Conservation (phyloP, 1,139 yeast species). For the Yamadazyma sp. region DNA sequence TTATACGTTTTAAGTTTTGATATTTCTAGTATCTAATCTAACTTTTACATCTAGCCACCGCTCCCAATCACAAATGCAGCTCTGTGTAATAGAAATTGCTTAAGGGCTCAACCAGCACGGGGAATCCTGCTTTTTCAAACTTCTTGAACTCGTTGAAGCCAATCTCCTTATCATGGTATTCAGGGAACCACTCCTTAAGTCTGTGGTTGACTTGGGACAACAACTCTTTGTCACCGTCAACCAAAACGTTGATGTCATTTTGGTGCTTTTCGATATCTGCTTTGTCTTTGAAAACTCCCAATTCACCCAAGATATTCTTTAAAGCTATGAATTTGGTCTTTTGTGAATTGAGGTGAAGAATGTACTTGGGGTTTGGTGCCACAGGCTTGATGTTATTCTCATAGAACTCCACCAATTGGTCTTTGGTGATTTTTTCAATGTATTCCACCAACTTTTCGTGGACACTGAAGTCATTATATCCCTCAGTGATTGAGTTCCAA, state of each 20-base stretch:
- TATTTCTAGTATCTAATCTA: too few species aligned
- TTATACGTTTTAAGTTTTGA: neutral
- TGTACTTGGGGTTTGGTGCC: constrained; percentile 46
- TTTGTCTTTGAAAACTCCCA: constrained; percentile 19
- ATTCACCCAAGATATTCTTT: constrained; percentile 26
- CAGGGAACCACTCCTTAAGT: constrained; percentile 25
- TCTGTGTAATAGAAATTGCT: constrained; percentile 32
- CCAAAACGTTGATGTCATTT: constrained; percentile 19
- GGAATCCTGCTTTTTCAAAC: constrained; percentile 28
- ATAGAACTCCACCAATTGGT: constrained; percentile 59
- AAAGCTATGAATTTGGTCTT: constrained; percentile 25
- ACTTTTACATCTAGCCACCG: too few species aligned
- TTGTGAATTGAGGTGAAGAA: constrained; percentile 71
- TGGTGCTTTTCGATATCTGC: constrained; percentile 18
- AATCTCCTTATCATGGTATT: constrained; percentile 21
- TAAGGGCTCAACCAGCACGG: constrained; percentile 34
- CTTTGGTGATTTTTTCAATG: constrained; percentile 52
- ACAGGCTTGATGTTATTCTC: constrained; percentile 34
- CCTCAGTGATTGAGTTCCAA: constrained; percentile 68
- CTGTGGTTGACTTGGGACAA: constrained; percentile 7
- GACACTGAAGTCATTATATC: constrained; percentile 72
- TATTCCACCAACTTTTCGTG: constrained; percentile 57
- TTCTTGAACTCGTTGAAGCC: constrained; percentile 26
- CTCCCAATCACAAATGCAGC: constrained; percentile 10
- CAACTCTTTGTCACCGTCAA: constrained; percentile 8